Conservation (phyloP, 192 early-diverging fungal species). For the Entomortierella chlamydospora region DNA sequence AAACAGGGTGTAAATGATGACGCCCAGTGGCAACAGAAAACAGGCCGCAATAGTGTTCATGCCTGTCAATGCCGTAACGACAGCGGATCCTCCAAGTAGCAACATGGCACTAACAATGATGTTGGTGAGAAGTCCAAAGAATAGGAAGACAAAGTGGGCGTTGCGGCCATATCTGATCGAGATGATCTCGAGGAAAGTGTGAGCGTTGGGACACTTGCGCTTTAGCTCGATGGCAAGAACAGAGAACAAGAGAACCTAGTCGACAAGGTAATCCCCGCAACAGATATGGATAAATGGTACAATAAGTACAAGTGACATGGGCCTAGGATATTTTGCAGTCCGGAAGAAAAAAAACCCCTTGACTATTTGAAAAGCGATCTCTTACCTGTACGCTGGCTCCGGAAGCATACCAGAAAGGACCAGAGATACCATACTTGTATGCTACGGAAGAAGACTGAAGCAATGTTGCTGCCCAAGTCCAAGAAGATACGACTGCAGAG, state of each 20-base stretch:
- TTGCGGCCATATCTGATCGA: conserved; percentile 71
- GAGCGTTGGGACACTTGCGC: conserved; percentile 77
- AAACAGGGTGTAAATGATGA: conserved; percentile 72
- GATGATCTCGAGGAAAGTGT: conserved; percentile 80
- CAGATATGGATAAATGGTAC: no score
- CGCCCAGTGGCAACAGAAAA: conserved; percentile 76
- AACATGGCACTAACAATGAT: conserved; percentile 81
- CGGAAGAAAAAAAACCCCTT: no score
- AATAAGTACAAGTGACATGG: no score
- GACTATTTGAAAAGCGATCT: no score
- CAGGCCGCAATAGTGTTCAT: conserved; percentile 72
- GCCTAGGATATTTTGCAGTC: no score
- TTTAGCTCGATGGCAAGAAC: conserved; percentile 82
- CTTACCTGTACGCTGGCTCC: conserved; percentile 73
- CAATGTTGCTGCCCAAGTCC: conserved; percentile 79
- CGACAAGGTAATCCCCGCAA: no score
- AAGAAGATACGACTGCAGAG: conserved; percentile 74
- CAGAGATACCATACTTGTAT: conserved; percentile 75
- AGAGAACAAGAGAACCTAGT: conserved; percentile 72
- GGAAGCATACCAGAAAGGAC: conserved; percentile 75
- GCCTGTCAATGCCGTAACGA: conserved; percentile 73
- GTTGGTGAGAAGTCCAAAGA: conserved; percentile 64
- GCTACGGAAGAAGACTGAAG: conserved; percentile 77
- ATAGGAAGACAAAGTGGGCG: conserved; percentile 70
- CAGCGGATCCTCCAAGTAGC: conserved; percentile 75